Evolutionary conservation across 768 basidiomycete species (phyloP).

Genomic region (Scleroderma bovista): DNA sequence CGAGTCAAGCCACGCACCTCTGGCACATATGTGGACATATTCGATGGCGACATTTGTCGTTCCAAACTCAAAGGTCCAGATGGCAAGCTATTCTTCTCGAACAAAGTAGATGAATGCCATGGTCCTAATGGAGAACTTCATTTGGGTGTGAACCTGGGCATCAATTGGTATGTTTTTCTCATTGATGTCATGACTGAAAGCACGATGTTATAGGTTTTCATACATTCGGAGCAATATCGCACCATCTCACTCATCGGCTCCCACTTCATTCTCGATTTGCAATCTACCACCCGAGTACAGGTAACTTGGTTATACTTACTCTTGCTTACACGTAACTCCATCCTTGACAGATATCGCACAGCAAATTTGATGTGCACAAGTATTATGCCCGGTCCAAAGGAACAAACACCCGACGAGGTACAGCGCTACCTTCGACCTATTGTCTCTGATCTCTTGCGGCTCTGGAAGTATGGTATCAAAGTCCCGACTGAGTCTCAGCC

Average conservation of each 20-base stretch:
- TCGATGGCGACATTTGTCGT: constrained; percentile 23
- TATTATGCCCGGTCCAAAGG: constrained; percentile 25
- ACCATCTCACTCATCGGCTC: constrained; percentile 30
- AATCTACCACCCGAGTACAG: constrained; percentile 23
- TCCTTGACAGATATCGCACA: not conserved
- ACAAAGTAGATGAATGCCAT: not conserved
- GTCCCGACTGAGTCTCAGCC: constrained; percentile 9
- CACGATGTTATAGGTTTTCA: constrained; percentile 25
- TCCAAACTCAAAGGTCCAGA: not conserved
- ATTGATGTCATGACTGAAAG: constrained; percentile 5
- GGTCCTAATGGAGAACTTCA: constrained; percentile 20
- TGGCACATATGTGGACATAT: constrained; percentile 18
- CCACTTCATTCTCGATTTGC: constrained; percentile 28
- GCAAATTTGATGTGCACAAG: constrained; percentile 12
- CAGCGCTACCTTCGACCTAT: constrained; percentile 20
- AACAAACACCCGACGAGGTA: constrained; percentile 20
- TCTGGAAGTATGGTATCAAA: constrained; percentile 18
- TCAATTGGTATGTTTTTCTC: constrained; percentile 25
- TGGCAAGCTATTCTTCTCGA: not conserved
- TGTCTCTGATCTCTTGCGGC: constrained; percentile 21
- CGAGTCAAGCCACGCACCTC: not conserved
- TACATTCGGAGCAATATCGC: constrained; percentile 21
- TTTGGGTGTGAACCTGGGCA: constrained; percentile 16
- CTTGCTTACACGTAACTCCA: not conserved
- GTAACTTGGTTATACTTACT: constrained; percentile 8